phyloP scores from a whole-genome alignment of 2,329 filamentous ascomycete genomes.

The Ophiocordyceps sinensis region DNA sequence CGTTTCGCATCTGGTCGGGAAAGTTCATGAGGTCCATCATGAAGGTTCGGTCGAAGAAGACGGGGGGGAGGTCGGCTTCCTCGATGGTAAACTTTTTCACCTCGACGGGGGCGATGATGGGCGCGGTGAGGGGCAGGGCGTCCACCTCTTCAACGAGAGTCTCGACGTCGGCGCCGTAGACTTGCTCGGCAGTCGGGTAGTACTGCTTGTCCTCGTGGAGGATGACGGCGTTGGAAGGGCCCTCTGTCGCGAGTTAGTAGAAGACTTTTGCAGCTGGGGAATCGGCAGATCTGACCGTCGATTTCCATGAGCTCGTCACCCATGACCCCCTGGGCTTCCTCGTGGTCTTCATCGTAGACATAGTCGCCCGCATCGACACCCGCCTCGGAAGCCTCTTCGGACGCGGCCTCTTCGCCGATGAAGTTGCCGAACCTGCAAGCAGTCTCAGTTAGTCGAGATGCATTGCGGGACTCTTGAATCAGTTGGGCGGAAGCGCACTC shows the following conservation, averaged over 20 bases:
- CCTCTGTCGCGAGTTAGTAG: constrained; percentile 31
- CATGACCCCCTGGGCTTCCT: constrained; percentile 51
- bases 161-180: constrained; percentile 90
- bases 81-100: constrained; percentile 94
- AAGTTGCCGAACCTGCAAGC: constrained; percentile 79
- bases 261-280: not conserved
- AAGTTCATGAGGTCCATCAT: constrained; percentile 96
- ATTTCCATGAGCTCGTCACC: constrained; percentile 86
- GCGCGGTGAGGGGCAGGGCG: constrained; percentile 79
- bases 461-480: no score
- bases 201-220: constrained; percentile 99
- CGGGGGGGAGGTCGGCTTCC: constrained; percentile 77
- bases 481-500: constrained; percentile 42
- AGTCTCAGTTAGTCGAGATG: not conserved
- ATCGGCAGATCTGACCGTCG: constrained; percentile 42
- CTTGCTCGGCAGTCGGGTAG: constrained; percentile 93
- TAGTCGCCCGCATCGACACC: constrained; percentile 63
- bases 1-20: constrained; percentile 84
- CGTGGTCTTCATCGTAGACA: constrained; percentile 65
- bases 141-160: constrained; percentile 95
- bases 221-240: constrained; percentile 90
- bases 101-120: constrained; percentile 85
- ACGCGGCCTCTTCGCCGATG: constrained; percentile 79
- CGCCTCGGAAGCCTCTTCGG: constrained; percentile 72
- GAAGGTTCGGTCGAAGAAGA: constrained; percentile 78